Base-by-base conservation (phyloP, 371 early-diverging fungal species). In the Fennellomyces sp. region DNA sequence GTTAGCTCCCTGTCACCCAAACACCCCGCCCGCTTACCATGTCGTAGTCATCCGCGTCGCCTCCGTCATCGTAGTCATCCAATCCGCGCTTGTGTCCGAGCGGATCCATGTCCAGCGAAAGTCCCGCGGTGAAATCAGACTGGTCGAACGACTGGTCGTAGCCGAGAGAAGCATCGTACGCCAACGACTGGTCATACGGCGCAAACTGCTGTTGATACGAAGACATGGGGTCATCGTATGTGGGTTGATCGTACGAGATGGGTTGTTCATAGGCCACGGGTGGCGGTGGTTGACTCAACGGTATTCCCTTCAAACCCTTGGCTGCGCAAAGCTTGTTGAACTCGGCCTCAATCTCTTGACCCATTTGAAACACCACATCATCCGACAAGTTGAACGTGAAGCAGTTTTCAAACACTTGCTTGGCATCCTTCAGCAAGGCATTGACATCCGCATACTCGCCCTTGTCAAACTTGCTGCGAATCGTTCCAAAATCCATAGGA, bases 321-420 rank as follows among this genome's bases (percentile, higher is more conserved):
- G 62, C 67, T 17, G 41, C 60, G 31, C 90, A 90, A 29, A 85
- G 75, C 13, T 64, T 26, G 8, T 85, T 73, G 60, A 91, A 92
- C 4, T 82, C 76, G 10, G 57, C 47, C 56, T 91, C 86, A 2
- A 93, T 50, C 17, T 75, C 69, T 39, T 68, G 55, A 0, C 88
- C 92, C 73, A 83, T 81, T 19, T 79, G 58, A 62, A 87, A 83
- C 2, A 97, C 91, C 12, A 89, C 88, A 21, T 90, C 81, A 17
- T 88, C 93, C 2, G 84, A 73, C 15, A 83, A 73, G 66, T 97
- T 97, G 75, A 95, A 97, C 41, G 80, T 70, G 52, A 84, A 87
- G 69, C 96, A 95, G 75, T 97, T 97, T 47, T 69, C 57, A 49
- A 96, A 76, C 29, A 92, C 72, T 39, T 71, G 69, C 21, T 71